These are phyloP conservation scores for Tricholoma bakamatsutake DNA, from an alignment of 768 basidiomycete genomes.

Conservation along the genomic window DNA sequence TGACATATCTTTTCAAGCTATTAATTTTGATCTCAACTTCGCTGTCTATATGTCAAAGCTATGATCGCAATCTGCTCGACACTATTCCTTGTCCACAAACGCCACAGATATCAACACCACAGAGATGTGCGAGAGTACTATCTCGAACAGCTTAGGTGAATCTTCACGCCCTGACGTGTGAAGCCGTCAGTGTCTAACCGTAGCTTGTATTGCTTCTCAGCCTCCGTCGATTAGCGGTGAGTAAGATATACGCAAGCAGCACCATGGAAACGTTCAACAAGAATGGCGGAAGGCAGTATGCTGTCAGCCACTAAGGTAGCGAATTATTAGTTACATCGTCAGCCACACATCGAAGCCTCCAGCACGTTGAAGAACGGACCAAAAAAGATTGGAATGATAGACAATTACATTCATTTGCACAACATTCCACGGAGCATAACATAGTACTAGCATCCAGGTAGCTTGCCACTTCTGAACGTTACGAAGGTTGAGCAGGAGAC, in stretches of 20 bases:
- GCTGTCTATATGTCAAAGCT: constrained; percentile 19
- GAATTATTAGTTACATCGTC: not conserved
- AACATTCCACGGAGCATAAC: no score
- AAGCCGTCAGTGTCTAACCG: no score
- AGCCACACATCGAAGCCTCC: not conserved
- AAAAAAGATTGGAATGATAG: no score
- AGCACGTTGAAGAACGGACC: no score
- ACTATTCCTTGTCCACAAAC: constrained; percentile 36
- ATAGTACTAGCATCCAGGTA: no score
- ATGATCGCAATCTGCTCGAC: constrained; percentile 30
- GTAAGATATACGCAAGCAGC: not conserved
- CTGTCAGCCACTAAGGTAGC: not conserved
- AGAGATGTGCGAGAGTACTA: constrained; percentile 43
- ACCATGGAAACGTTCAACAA: not conserved
- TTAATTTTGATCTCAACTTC: not conserved
- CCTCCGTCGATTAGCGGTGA: constrained; percentile 21
- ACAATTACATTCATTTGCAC: no score
- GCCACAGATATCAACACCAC: constrained; percentile 31
- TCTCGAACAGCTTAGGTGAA: constrained; percentile 39
- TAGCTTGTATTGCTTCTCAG: constrained; percentile 12
- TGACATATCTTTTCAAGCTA: not conserved
- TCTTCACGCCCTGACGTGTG: not conserved
- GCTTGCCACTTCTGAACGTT: not conserved
- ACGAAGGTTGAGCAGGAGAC: not conserved
- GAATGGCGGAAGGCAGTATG: not conserved